Conservation (phyloP, 345 rosid species). For the Ricinus communis region DNA sequence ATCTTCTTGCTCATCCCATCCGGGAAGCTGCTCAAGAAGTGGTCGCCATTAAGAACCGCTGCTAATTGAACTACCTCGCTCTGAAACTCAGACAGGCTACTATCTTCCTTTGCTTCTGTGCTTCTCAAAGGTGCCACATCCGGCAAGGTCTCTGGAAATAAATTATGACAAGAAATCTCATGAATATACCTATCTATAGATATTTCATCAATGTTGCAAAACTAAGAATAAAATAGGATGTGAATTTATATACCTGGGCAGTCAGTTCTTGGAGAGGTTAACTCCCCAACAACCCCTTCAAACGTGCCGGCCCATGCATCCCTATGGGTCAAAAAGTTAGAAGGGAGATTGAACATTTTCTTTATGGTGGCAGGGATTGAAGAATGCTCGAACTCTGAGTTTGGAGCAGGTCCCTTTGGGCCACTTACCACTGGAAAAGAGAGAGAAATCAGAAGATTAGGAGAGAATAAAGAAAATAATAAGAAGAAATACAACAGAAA, state of each 20-base stretch:
- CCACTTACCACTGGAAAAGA: constrained; percentile 54
- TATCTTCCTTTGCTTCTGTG: constrained; percentile 68
- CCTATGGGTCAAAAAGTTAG: constrained; percentile 88
- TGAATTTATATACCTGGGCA: constrained; percentile 59
- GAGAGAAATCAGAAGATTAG: background rate
- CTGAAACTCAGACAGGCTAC: constrained; percentile 70
- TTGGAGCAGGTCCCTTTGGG: constrained; percentile 67
- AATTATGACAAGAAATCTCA: constrained; percentile 1
- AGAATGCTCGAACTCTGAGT: constrained; percentile 88
- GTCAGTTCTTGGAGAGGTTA: constrained; percentile 81
- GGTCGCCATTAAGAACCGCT: constrained; percentile 91
- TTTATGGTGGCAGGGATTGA: constrained; percentile 93
- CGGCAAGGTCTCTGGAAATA: constrained; percentile 62
- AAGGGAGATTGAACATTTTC: constrained; percentile 81
- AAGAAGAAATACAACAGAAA: too few species aligned
- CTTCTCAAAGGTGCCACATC: constrained; percentile 67
- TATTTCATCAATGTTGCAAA: background rate
- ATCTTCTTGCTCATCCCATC: constrained; percentile 75
- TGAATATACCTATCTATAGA: background rate
- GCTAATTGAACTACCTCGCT: constrained; percentile 89
- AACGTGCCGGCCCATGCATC: constrained; percentile 99
- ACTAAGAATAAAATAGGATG: background rate
- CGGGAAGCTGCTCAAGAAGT: constrained; percentile 78
- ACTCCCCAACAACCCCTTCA: constrained; percentile 62
- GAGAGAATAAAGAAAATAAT: too few species aligned